Evolutionary conservation across 805 yeast genomes (phyloP).

Genomic region (Wickerhamomyces subpelliculosus): DNA sequence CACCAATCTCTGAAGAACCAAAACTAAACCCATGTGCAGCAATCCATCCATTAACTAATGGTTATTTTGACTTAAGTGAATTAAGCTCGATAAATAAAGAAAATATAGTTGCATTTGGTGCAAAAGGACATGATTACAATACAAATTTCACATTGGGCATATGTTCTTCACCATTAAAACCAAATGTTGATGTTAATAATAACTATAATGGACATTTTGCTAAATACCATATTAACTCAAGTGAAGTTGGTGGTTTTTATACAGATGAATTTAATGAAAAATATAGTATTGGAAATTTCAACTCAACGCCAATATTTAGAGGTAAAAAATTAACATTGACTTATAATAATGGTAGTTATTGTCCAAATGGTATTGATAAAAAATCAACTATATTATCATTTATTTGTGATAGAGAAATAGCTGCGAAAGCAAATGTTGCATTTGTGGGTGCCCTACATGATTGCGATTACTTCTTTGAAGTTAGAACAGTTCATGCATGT

Average conservation of each 20-base stretch:
- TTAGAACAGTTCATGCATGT: constrained; percentile 79
- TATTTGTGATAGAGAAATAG: constrained; percentile 71
- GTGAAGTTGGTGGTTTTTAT: constrained; percentile 52
- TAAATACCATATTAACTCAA: constrained; percentile 23
- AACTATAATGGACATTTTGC: constrained; percentile 14
- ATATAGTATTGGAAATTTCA: constrained; percentile 55
- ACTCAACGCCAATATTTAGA: constrained; percentile 55
- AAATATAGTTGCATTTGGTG: constrained; percentile 44
- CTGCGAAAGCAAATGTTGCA: constrained; percentile 55
- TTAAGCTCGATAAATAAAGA: constrained; percentile 21
- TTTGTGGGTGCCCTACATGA: constrained; percentile 68
- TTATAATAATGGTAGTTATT: constrained; percentile 61
- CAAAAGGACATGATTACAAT: constrained; percentile 64
- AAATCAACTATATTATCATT: constrained; percentile 65
- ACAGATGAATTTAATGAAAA: constrained; percentile 36
- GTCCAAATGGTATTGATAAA: constrained; percentile 47
- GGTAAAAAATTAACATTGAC: constrained; percentile 67
- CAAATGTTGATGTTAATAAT: constrained; percentile 19
- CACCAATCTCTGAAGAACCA: constrained; percentile 7
- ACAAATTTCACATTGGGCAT: constrained; percentile 70
- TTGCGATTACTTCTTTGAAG: constrained; percentile 80
- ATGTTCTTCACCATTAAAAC: constrained; percentile 48
- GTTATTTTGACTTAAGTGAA: constrained; percentile 26
- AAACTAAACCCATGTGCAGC: constrained; percentile 34
- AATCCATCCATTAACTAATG: constrained; percentile 34